phyloP scores from a whole-genome alignment of 2,329 filamentous ascomycete species.

The Pseudogymnoascus sp. region DNA sequence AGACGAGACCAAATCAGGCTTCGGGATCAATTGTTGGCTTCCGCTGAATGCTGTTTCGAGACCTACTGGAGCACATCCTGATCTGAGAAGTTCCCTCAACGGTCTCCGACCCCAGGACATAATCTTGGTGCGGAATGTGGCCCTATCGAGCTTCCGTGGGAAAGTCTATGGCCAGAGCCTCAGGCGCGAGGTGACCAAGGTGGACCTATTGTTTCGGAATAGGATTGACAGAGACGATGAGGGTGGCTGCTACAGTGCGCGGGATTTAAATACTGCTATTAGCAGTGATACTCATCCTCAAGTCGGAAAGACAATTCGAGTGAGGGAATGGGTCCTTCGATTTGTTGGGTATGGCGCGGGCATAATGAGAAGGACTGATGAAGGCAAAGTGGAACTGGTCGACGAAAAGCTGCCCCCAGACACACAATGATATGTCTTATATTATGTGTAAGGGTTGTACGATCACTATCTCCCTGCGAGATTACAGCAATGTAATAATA shows the following conservation, averaged over 20 bases:
- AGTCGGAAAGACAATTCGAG: slow-evolving; percentile 54
- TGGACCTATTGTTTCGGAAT: slow-evolving; percentile 57
- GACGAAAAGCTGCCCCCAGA: slow-evolving; percentile 26
- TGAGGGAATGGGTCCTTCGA: slow-evolving; percentile 65
- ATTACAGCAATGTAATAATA: background rate
- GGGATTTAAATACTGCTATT: slow-evolving; percentile 35
- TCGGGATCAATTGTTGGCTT: slow-evolving; percentile 81
- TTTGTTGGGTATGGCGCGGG: slow-evolving; percentile 48
- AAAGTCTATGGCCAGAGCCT: slow-evolving; percentile 81
- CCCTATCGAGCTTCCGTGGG: slow-evolving; percentile 63
- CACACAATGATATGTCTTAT: slow-evolving; percentile 19
- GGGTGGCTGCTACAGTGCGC: slow-evolving; percentile 49
- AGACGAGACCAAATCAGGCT: slow-evolving; percentile 75
- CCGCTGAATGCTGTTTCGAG: slow-evolving; percentile 47
- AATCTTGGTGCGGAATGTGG: slow-evolving; percentile 71
- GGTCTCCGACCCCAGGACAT: slow-evolving; percentile 63
- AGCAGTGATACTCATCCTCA: slow-evolving; percentile 38
- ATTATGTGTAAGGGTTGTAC: background rate
- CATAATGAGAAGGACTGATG: slow-evolving; percentile 13
- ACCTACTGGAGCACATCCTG: slow-evolving; percentile 21
- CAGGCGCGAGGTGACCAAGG: slow-evolving; percentile 58
- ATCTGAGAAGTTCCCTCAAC: slow-evolving; percentile 26
- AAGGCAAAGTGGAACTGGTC: slow-evolving; percentile 2
- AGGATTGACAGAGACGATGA: slow-evolving; percentile 43
- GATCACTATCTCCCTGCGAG: background rate